Percentiles rank a stretch among this genome's conserved stretches.
phyloP scores from a whole-genome alignment of 805 yeast genomes.

The Candida ortonii region DNA sequence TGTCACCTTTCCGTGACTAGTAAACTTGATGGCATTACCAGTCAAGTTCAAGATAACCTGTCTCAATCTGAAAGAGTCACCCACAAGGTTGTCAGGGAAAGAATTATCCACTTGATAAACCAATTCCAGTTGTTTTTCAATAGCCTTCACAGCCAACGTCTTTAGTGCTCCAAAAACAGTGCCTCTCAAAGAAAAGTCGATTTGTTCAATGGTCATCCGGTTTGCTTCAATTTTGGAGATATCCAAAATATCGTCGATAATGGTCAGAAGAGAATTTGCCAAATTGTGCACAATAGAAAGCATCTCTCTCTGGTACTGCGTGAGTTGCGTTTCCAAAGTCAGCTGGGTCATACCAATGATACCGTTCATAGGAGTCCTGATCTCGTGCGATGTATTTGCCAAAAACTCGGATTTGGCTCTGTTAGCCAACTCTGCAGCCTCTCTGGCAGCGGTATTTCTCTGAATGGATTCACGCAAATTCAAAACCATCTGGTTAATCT shows the following conservation, averaged over 20 bases:
- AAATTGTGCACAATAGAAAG: slow-evolving; percentile 82
- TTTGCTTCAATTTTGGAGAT: slow-evolving; percentile 92
- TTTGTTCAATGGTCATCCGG: slow-evolving; percentile 88
- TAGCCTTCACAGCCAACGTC: slow-evolving; percentile 85
- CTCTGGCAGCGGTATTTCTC: slow-evolving; percentile 89
- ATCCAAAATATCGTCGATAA: slow-evolving; percentile 87
- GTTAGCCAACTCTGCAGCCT: slow-evolving; percentile 90
- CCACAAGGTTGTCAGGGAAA: slow-evolving; percentile 82
- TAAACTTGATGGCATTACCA: slow-evolving; percentile 88
- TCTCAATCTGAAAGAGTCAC: slow-evolving; percentile 84
- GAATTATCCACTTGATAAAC: slow-evolving; percentile 81
- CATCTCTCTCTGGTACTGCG: slow-evolving; percentile 92
- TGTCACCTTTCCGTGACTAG: slow-evolving; percentile 78
- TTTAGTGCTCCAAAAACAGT: slow-evolving; percentile 88
- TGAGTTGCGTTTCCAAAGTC: slow-evolving; percentile 81
- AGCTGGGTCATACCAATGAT: slow-evolving; percentile 90
- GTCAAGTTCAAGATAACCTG: slow-evolving; percentile 84
- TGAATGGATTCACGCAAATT: slow-evolving; percentile 85
- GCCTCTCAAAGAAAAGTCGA: slow-evolving; percentile 80
- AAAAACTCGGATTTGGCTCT: slow-evolving; percentile 85
- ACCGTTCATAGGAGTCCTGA: slow-evolving; percentile 91
- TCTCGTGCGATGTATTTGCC: slow-evolving; percentile 86
- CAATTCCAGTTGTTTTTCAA: slow-evolving; percentile 77
- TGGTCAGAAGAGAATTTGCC: slow-evolving; percentile 80
- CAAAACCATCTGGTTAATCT: slow-evolving; percentile 78